These are phyloP conservation scores for Apium graveolens DNA, from an alignment of 129 eudicot genomes.

Conservation along the genomic window DNA sequence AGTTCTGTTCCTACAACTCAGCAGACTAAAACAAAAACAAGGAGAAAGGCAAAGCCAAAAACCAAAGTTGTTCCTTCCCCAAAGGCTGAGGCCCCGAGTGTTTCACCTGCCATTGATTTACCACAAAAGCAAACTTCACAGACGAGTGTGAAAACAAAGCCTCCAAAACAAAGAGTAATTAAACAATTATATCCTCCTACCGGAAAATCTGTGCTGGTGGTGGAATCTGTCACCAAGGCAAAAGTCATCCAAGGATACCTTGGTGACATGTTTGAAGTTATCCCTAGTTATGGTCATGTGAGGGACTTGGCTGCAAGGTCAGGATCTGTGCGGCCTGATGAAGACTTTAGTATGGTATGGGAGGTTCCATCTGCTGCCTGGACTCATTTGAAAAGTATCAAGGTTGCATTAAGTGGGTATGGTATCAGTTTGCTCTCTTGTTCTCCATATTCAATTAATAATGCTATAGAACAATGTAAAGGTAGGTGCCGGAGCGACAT, in stretches of 20 bases:
- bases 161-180: constrained; percentile 18
- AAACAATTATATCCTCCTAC: constrained; percentile 73
- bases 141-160: constrained; percentile 22
- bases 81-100: constrained; percentile 17
- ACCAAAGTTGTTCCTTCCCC: constrained; percentile 19
- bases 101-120: constrained; percentile 22
- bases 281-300: constrained; percentile 95
- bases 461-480: background rate
- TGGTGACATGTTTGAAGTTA: constrained; percentile 91
- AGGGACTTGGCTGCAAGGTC: constrained; percentile 97
- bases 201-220: constrained; percentile 75
- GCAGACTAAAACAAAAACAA: constrained; percentile 24
- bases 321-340: constrained; percentile 88
- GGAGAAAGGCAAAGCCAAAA: constrained; percentile 28
- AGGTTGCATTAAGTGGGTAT: constrained; percentile 79
- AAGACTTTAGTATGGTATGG: constrained; percentile 97
- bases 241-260: constrained; percentile 95
- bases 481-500: background rate
- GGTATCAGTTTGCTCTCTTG: constrained; percentile 14
- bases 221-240: constrained; percentile 89
- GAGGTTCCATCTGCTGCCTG: constrained; percentile 96
- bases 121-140: constrained; percentile 20
- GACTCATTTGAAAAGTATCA: constrained; percentile 94
- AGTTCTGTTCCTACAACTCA: constrained; percentile 26
- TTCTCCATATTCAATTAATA: background rate